These are phyloP conservation scores for Davidsoniella australis DNA, from an alignment of 2,329 filamentous ascomycete genomes.

Conservation along the genomic window DNA sequence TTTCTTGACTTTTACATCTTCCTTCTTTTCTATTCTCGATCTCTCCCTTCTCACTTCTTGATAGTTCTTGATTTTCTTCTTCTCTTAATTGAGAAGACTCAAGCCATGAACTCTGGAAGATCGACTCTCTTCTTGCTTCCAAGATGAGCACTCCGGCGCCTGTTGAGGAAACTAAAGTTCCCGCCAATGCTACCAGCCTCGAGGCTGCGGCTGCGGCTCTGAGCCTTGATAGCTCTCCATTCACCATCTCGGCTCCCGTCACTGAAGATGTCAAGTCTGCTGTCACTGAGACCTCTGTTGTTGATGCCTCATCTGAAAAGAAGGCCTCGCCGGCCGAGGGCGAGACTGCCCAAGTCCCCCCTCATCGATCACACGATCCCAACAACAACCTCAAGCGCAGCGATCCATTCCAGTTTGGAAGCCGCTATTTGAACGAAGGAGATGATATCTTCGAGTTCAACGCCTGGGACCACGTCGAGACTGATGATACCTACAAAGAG, in stretches of 20 bases:
- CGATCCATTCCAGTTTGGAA: conserved; percentile 93
- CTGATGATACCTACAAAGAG: conserved; percentile 71
- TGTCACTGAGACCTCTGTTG: not conserved
- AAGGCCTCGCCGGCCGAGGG: not conserved
- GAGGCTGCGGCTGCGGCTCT: conserved; percentile 5
- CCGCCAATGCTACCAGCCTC: conserved; percentile 4
- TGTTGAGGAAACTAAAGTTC: conserved; percentile 6
- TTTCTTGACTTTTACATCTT: conserved; percentile 6
- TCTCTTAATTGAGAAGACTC: conserved; percentile 2
- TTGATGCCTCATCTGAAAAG: conserved; percentile 6
- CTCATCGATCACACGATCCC: conserved; percentile 56
- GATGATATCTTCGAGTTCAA: conserved; percentile 96
- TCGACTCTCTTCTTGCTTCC: conserved; percentile 6
- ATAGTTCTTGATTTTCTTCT: conserved; percentile 1
- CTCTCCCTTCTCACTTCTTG: conserved; percentile 2
- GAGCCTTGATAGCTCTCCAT: conserved; percentile 2
- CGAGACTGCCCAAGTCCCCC: conserved; percentile 22
- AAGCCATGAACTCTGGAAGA: conserved; percentile 9
- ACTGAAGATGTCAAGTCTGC: not conserved
- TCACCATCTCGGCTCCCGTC: not conserved
- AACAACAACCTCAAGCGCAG: conserved; percentile 63
- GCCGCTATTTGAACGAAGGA: conserved; percentile 62
- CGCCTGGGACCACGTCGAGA: conserved; percentile 95
- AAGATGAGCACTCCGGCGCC: conserved; percentile 12
- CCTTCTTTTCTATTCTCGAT: conserved; percentile 6